Conservation (phyloP, 225 moss, liverwort and hornwort species). For the Anthoceros angustus region DNA sequence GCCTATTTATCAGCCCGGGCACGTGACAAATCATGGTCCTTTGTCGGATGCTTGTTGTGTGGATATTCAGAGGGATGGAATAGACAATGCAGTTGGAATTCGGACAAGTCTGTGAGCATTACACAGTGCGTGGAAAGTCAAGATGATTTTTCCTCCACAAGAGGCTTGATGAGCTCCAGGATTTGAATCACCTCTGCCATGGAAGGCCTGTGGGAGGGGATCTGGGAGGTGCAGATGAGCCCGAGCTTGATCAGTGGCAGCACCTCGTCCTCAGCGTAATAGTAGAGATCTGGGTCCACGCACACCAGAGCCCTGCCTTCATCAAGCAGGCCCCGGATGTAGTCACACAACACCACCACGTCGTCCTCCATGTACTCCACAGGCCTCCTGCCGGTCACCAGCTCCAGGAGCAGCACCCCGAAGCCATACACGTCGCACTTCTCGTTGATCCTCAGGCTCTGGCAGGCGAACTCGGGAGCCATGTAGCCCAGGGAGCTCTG, state of each 20-base stretch:
- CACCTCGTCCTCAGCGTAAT: slow-evolving; percentile 64
- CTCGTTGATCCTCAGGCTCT: slow-evolving; percentile 80
- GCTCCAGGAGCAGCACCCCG: slow-evolving; percentile 81
- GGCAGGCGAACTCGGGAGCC: slow-evolving; percentile 94
- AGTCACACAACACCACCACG: slow-evolving; percentile 84
- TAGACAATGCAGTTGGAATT: no score
- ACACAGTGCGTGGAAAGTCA: no score
- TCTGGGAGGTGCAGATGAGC: slow-evolving; percentile 93
- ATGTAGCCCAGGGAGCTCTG: slow-evolving; percentile 95
- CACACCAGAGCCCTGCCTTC: slow-evolving; percentile 60
- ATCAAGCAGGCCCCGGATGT: slow-evolving; percentile 74
- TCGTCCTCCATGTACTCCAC: slow-evolving; percentile 99
- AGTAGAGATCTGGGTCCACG: slow-evolving; percentile 38
- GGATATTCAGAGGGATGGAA: no score
- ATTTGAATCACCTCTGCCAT: slow-evolving; percentile 99
- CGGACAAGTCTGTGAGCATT: no score
- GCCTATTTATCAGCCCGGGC: no score
- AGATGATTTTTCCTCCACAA: slow-evolving; percentile 19
- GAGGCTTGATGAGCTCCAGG: slow-evolving; percentile 79
- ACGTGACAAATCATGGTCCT: no score
- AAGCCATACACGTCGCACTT: slow-evolving; percentile 96
- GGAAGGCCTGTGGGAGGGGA: slow-evolving; percentile 85
- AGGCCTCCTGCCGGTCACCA: slow-evolving; percentile 78
- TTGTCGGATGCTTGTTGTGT: no score
- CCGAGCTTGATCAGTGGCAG: slow-evolving; percentile 94